A percentile compares a stretch with the other conserved stretches of the same genome.
Evolutionary conservation across 1,284 basidiomycete species (phyloP).

Genomic region (Polyporus tsugae): DNA sequence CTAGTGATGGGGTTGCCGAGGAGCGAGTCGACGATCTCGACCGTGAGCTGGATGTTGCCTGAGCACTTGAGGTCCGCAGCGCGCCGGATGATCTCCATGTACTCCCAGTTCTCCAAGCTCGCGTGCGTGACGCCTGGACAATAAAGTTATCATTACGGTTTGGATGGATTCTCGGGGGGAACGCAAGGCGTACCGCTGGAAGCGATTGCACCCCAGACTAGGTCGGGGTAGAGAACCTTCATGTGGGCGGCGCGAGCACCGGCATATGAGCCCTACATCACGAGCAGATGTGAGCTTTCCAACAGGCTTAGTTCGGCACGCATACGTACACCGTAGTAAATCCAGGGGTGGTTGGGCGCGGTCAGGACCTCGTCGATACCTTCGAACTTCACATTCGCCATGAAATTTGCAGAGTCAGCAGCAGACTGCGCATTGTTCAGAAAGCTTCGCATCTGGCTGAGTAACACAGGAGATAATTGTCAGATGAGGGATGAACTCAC

Average conservation of each 20-base stretch:
- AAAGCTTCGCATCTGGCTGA: slow-evolving; percentile 57
- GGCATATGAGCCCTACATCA: slow-evolving; percentile 81
- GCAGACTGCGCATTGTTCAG: slow-evolving; percentile 90
- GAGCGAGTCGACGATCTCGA: slow-evolving; percentile 70
- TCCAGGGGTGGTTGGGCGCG: slow-evolving; percentile 82
- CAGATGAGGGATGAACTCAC: slow-evolving; percentile 37
- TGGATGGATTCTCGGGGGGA: background rate
- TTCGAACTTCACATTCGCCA: slow-evolving; percentile 79
- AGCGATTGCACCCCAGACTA: slow-evolving; percentile 92
- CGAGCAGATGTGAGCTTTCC: background rate
- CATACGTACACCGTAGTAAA: slow-evolving; percentile 88
- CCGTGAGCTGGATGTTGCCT: slow-evolving; percentile 68
- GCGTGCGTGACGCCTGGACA: slow-evolving; percentile 76
- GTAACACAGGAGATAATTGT: background rate
- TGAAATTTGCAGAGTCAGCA: slow-evolving; percentile 94
- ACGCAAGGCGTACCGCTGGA: slow-evolving; percentile 70
- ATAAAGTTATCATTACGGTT: background rate
- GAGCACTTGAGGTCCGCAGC: slow-evolving; percentile 81
- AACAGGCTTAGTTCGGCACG: background rate
- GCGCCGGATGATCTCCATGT: slow-evolving; percentile 86
- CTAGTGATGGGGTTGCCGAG: slow-evolving; percentile 57
- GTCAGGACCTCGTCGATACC: slow-evolving; percentile 78
- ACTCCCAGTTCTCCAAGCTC: slow-evolving; percentile 79
- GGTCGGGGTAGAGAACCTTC: slow-evolving; percentile 85
- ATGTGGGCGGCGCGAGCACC: slow-evolving; percentile 96